Conservation (phyloP, 495 filamentous ascomycete genomes). For the Trichoderma gamsii region DNA sequence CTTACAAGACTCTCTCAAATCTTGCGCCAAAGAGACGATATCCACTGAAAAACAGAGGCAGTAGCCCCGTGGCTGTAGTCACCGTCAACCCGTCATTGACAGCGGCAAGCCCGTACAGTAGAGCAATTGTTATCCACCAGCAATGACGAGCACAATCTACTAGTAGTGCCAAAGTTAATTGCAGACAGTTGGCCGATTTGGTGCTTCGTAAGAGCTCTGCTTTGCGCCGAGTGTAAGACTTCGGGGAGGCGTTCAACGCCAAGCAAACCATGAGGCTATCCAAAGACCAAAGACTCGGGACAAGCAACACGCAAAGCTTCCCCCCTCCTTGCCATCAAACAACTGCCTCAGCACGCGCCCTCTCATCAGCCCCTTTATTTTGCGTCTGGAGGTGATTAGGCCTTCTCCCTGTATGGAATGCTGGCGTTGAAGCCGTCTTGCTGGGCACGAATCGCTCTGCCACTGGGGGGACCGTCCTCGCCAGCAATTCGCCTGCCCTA, state of each 20-base stretch:
- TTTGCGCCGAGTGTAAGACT: slow-evolving; percentile 3
- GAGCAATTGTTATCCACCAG: neutral
- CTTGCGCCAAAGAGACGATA: neutral
- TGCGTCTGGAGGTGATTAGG: neutral
- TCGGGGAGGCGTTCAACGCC: slow-evolving; percentile 6
- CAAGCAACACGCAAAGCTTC: neutral
- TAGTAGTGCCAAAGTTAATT: neutral
- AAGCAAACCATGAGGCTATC: slow-evolving; percentile 2
- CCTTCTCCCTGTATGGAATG: neutral
- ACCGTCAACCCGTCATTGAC: slow-evolving; percentile 1
- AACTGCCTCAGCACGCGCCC: neutral
- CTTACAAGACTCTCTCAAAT: neutral
- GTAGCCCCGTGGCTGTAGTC: neutral
- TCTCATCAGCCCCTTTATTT: neutral
- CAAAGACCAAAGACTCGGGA: slow-evolving; percentile 8
- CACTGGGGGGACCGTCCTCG: neutral
- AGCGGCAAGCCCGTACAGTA: neutral
- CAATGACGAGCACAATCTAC: neutral
- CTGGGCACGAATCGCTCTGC: neutral
- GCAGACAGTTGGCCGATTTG: neutral
- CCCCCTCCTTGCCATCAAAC: neutral
- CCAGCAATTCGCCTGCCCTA: slow-evolving; percentile 4
- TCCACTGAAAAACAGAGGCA: neutral
- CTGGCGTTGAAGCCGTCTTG: neutral
- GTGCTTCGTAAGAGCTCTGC: neutral